These are phyloP conservation scores for Fusarium beomiforme DNA, from an alignment of 2,329 filamentous ascomycete species.

Conservation along the genomic window DNA sequence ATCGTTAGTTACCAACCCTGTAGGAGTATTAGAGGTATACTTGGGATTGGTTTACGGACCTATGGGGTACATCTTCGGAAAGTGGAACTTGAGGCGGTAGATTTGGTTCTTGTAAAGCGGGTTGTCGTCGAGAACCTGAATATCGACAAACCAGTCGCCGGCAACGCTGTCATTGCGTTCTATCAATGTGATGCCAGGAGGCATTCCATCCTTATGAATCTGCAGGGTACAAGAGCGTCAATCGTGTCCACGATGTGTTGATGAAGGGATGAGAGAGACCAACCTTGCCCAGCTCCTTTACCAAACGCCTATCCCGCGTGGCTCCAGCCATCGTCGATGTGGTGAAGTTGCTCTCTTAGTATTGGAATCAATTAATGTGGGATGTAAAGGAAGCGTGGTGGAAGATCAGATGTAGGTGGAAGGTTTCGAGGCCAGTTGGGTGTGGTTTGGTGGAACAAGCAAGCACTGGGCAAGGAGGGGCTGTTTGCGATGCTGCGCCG, in stretches of 20 bases:
- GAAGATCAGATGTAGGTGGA: constrained; percentile 21
- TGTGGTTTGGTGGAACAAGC: constrained; percentile 18
- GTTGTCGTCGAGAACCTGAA: constrained; percentile 88
- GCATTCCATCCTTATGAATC: constrained; percentile 65
- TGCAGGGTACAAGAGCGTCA: constrained; percentile 45
- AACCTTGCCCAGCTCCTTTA: constrained; percentile 69
- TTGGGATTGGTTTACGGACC: constrained; percentile 63
- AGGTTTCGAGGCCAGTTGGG: constrained; percentile 14
- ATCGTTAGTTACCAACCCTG: constrained; percentile 6
- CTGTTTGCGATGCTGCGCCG: constrained; percentile 34
- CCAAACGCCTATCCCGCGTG: constrained; percentile 65
- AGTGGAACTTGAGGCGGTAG: constrained; percentile 89
- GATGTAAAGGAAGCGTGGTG: constrained; percentile 1
- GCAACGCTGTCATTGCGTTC: constrained; percentile 80
- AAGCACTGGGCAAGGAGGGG: constrained; percentile 27
- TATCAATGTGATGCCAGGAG: constrained; percentile 80
- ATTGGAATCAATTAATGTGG: neutral
- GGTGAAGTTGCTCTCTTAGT: neutral
- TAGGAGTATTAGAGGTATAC: neutral
- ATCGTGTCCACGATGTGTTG: constrained; percentile 7
- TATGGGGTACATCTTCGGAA: constrained; percentile 87
- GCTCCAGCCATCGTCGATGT: constrained; percentile 51
- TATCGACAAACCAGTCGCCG: constrained; percentile 88
- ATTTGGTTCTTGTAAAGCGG: constrained; percentile 84
- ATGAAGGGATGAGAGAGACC: constrained; percentile 1